A percentile compares a stretch with the other conserved stretches of the same genome.
Evolutionary conservation across 345 rosid species (phyloP).

Genomic region (Linum tenue): DNA sequence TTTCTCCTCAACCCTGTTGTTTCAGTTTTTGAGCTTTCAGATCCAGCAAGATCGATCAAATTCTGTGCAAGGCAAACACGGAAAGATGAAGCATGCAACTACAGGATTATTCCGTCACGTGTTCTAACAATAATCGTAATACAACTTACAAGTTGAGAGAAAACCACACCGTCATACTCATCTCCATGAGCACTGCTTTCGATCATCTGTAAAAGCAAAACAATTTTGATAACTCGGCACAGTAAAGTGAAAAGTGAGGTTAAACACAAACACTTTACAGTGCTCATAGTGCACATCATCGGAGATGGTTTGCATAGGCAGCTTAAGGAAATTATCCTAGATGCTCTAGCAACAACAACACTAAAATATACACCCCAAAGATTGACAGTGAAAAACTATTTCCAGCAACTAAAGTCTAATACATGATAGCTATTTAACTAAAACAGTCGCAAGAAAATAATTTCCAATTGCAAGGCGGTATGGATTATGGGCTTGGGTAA

Average conservation of each 20-base stretch:
- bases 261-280: not conserved
- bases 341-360: not conserved
- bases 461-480: not conserved
- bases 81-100: slow-evolving; percentile 7
- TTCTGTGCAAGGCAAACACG: slow-evolving; percentile 45
- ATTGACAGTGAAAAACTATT: not conserved
- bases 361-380: not conserved
- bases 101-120: slow-evolving; percentile 2
- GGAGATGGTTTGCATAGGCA: not conserved
- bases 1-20: slow-evolving; percentile 95
- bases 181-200: slow-evolving; percentile 92
- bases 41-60: slow-evolving; percentile 98
- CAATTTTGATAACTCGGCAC: not conserved
- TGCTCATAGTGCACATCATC: not conserved
- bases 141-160: slow-evolving; percentile 85
- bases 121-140: slow-evolving; percentile 13
- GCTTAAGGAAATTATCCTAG: not conserved
- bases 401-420: not conserved
- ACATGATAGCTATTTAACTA: not conserved
- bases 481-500: not conserved
- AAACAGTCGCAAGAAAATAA: not conserved
- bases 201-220: slow-evolving; percentile 68
- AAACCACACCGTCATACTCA: slow-evolving; percentile 96
- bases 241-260: not conserved
- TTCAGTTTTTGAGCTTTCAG: slow-evolving; percentile 99